Evolutionary conservation across 2,329 filamentous ascomycete genomes (phyloP).

Genomic region (Diaporthe citriasiana): DNA sequence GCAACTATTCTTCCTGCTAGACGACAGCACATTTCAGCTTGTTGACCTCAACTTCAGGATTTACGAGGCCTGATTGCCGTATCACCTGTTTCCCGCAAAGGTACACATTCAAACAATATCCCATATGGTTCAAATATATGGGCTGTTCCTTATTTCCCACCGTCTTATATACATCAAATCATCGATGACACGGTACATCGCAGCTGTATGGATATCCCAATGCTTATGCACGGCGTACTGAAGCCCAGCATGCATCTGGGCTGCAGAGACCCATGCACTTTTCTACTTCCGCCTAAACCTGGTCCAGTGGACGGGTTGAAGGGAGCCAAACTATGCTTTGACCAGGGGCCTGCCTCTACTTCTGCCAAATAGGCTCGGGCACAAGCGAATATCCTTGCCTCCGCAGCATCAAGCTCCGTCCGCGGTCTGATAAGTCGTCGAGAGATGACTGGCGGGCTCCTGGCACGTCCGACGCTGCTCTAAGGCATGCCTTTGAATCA

Average conservation of each 20-base stretch:
- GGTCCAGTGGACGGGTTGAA: slow-evolving; percentile 24
- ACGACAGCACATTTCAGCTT: background rate
- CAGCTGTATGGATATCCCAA: background rate
- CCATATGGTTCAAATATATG: background rate
- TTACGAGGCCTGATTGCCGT: background rate
- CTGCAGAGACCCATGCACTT: slow-evolving; percentile 18
- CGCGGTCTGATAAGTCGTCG: slow-evolving; percentile 41
- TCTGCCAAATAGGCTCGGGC: slow-evolving; percentile 16
- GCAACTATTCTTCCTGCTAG: background rate
- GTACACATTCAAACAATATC: background rate
- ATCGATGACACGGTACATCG: slow-evolving; percentile 9
- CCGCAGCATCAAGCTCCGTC: slow-evolving; percentile 33
- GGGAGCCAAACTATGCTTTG: slow-evolving; percentile 29
- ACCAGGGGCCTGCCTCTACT: slow-evolving; percentile 13
- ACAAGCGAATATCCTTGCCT: slow-evolving; percentile 23
- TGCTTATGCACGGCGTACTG: background rate
- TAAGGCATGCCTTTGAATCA: slow-evolving; percentile 18
- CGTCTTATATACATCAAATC: slow-evolving; percentile 13
- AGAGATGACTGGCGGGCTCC: slow-evolving; percentile 40
- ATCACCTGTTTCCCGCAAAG: background rate
- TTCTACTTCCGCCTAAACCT: slow-evolving; percentile 26
- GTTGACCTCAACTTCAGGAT: background rate
- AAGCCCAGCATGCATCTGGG: slow-evolving; percentile 14
- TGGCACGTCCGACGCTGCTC: slow-evolving; percentile 5
- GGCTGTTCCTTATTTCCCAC: background rate